Base-by-base conservation (phyloP, 768 basidiomycete genomes). In the Collybiopsis luxurians region DNA sequence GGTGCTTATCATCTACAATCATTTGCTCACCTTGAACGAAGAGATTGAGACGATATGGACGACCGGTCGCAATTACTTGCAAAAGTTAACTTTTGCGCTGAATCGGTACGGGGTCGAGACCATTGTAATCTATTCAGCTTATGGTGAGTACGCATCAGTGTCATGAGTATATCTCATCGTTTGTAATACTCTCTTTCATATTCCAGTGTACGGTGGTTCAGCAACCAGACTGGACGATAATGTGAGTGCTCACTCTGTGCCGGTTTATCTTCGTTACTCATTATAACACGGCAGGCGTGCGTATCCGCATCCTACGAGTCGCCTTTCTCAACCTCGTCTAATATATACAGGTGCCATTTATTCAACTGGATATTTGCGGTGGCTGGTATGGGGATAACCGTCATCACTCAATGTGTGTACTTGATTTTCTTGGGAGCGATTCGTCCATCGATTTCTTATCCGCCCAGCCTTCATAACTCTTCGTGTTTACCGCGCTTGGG, bases 361-460 rank as follows among this genome's bases (percentile, higher is more conserved):
- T 59, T 59, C 48, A 44, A 56, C 23, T 59, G 53, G 53, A 28
- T 59, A 6, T 59, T 55, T 26, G 43, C 54, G 23, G 23, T 56
- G 17, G 46, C 27, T 6, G 36, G 54, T 15, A 59, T 31, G 21
- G 4, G 43, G 38, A 56, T 59, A 38, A 50, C 44, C 11, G 54
- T 13, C 28, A 45, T 19, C 40, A 55, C 59, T 7, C 59, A 59
- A 24, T 50, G 59, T 59, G 46, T 31, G 50, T 49, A 31, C 21
- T 39, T 42, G 27, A 9, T 40, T 38, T 27, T 19, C 21, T n/a
- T n/a, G n/a, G n/a, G n/a, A n/a, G n/a, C n/a, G n/a, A n/a, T n/a
- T n/a, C n/a, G n/a, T n/a, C n/a, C n/a, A n/a, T n/a, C n/a, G n/a
- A n/a, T 36, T 23, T 30, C 17, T 13, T 30, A n/a, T 5, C 28